Evolutionary conservation across 306 rosid genomes (phyloP).

Genomic region (Coriaria nepalensis): DNA sequence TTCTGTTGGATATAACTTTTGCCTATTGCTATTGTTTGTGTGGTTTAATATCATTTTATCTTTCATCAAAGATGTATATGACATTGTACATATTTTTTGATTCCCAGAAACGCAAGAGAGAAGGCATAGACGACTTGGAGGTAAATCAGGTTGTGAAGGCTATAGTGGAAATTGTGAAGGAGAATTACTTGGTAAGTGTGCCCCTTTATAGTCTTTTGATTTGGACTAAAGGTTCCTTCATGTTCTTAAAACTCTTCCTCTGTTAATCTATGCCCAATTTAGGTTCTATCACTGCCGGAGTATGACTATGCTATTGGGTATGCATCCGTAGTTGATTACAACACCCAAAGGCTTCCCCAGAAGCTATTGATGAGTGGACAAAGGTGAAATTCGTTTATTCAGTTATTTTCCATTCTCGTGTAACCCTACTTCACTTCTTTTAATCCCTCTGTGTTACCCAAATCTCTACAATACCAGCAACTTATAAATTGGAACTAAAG

Average conservation of each 20-base stretch:
- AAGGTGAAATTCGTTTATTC: constrained; percentile 36
- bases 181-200: constrained; percentile 74
- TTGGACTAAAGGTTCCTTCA: constrained; percentile 3
- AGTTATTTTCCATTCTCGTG: not conserved
- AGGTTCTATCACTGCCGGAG: constrained; percentile 80
- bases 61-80: not conserved
- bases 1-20: not conserved
- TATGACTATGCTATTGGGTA: constrained; percentile 56
- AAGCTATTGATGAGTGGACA: constrained; percentile 58
- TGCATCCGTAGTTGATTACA: constrained; percentile 64
- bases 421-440: not conserved
- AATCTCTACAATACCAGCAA: no score
- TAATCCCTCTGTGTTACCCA: no score
- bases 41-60: not conserved
- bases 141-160: constrained; percentile 64
- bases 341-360: constrained; percentile 47
- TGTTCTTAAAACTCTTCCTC: constrained; percentile 6
- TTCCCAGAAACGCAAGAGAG: constrained; percentile 69
- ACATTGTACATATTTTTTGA: not conserved
- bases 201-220: constrained; percentile 11
- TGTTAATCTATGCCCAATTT: constrained; percentile 14
- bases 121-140: constrained; percentile 34
- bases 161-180: constrained; percentile 71
- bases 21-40: not conserved
- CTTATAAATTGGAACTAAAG: no score